Evolutionary conservation across 169 alveolate genomes (phyloP), one percentile per base, ranked within the genome.

Genomic region (Hepatocystis sp.): DNA sequence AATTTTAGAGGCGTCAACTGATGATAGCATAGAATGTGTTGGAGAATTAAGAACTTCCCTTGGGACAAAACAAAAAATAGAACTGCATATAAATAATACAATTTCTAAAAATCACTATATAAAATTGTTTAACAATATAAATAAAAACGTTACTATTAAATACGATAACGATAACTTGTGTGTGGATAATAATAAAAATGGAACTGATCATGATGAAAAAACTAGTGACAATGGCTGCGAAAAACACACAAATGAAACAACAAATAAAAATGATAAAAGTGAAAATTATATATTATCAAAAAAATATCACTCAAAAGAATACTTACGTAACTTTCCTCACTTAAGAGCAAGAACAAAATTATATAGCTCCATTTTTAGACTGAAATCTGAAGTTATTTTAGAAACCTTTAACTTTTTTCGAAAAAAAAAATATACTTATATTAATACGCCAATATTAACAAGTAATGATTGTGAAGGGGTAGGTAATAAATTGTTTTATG

Each of bases 371-470:
- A 81, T 65, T 90, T 96, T 91, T 95, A 92, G 92, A 81, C 94
- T 89, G 64, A 96, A 94, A 94, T 95, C 91, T 67, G 97, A 91
- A 68, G 94, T 47, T 91, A 95, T 91, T 52, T 86, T 52, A 66
- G 93, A 84, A 93, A 96, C 96, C 84, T 56, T 85, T 96, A 11
- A 88, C 91, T 91, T 92, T 91, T 40, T 95, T 95, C 88, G 91
- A 90, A 84, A 93, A 25, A 93, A 91, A 68, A 96, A 98, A 0
- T 98, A 96, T 81, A 86, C 94, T 58, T 97, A 98, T 90, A 96
- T 98, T 53, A 99, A 98, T 66, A 98, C 99, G 27, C 99, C 99
- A 11, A 93, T 97, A n/a, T 95, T 99, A 44, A 99, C 99, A 5
- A 97, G 98, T 7, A 94, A 98, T 36, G 99, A 98, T 85, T 98